Conservation (phyloP, 2,329 filamentous ascomycete species). For the Beauveria sp. region DNA sequence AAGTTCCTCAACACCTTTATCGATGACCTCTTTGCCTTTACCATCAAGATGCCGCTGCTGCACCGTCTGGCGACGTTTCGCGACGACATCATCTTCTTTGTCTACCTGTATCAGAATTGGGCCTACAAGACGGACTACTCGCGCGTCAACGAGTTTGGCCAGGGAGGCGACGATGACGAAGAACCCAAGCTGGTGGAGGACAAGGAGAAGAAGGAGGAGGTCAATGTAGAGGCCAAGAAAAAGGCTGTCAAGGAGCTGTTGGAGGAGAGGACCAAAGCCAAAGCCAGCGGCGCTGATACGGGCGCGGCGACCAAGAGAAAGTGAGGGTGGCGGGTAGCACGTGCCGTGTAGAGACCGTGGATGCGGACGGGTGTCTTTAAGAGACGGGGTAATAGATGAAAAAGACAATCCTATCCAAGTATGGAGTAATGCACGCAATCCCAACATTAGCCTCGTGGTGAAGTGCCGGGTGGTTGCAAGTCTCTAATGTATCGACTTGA, state of each 20-base stretch:
- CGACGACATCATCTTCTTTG: slow-evolving; percentile 96
- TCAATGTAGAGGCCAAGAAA: slow-evolving; percentile 29
- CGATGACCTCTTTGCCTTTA: slow-evolving; percentile 96
- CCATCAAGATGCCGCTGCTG: slow-evolving; percentile 96
- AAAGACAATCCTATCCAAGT: too few relatives aligned
- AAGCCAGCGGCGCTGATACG: slow-evolving; percentile 43
- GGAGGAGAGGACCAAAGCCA: slow-evolving; percentile 26
- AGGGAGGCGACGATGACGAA: slow-evolving; percentile 81
- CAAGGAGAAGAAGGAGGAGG: slow-evolving; percentile 31
- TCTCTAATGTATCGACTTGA: too few relatives aligned
- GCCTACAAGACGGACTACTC: slow-evolving; percentile 87
- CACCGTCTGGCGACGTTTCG: slow-evolving; percentile 87
- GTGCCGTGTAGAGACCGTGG: too few relatives aligned
- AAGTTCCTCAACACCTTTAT: slow-evolving; percentile 99
- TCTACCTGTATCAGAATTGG: slow-evolving; percentile 92
- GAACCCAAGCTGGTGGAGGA: slow-evolving; percentile 33
- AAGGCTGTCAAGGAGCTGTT: slow-evolving; percentile 26
- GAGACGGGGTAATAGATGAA: too few relatives aligned
- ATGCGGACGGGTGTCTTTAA: too few relatives aligned
- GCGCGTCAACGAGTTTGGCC: slow-evolving; percentile 94
- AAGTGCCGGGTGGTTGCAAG: too few relatives aligned
- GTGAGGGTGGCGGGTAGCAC: slow-evolving; percentile 16
- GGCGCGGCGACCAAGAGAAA: slow-evolving; percentile 37
- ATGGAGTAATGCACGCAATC: too few relatives aligned
- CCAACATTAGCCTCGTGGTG: too few relatives aligned